Base-by-base conservation (phyloP, 108 stramenopile species). In the Parietichytrium sp. region DNA sequence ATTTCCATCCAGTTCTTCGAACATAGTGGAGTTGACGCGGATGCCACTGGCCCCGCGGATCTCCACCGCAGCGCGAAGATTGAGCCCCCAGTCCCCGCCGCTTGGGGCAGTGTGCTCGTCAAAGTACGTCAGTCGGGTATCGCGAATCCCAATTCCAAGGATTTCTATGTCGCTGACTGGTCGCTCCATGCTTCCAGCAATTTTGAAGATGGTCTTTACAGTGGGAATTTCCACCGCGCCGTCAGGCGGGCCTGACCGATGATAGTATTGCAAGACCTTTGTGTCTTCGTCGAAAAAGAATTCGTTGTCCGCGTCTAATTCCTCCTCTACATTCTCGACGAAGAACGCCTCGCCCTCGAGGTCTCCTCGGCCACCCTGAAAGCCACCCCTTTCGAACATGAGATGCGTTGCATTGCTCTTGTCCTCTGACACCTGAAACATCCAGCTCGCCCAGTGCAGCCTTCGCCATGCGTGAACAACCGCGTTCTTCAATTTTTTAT, bases 241-340 rank as follows among this genome's bases (percentile, higher is more conserved):
- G n/a, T n/a, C n/a, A 25, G 30, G 42, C 25, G 36, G 20, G 7
- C 26, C 27, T 4, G 42, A 29, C 23, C 47, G 23, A 48, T 31
- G 48, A 23, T 23, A 29, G 61, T 55, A 82, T 27, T 18, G 33
- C 26, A 82, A 26, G 3, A 18, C 20, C 55, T 48, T 4, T 16
- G 30, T 42, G 8, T 36, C 29, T 7, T 13, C 4, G 81, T 84
- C 84, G 47, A n/a, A 84, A 54, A 31, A 81, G 31, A 54, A 84
- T 50, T 84, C 84, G 45, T 84, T 81, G 29, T 80, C 79, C 27
- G 25, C 49, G 30, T 84, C 84, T 23, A 84, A 53, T 42, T 54
- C 80, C 38, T 84, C 84, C 7, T n/a, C 47, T 4, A 84, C 31
- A 31, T 81, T 81, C 27, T 84, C 84, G n/a, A 84, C 38, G 27